Base-by-base conservation (phyloP, 257 asterid species). In the Verbascum thapsus region DNA sequence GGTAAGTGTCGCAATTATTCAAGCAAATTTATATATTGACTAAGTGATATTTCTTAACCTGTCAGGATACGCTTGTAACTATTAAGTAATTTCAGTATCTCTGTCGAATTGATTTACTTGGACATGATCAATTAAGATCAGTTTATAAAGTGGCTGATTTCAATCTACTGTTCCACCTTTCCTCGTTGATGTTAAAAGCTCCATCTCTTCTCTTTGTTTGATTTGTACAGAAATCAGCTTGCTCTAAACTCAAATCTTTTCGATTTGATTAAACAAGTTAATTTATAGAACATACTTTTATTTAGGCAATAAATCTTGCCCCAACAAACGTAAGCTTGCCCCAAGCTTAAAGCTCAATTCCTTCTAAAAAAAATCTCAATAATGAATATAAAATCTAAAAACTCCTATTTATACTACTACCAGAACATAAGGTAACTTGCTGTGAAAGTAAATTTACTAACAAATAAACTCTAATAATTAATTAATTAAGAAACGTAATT, bases 211-310 rank as follows among this genome's bases (percentile, higher is more conserved):
- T n/a, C 20, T 49, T 41, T 7, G 15, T 15, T 57, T 43, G 34
- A 39, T 30, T 55, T 30, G 39, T 40, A 34, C 42, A 61, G 41
- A 40, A 30, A 54, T 45, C 43, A 13, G 59, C 10, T 35, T 18
- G 22, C 58, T 38, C 48, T 13, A 40, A 48, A 40, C 37, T 39
- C 35, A 43, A 13, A 40, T 53, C 18, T 23, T 40, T 20, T 56
- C 34, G 13, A 49, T 4, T 55, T 39, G 37, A 54, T 23, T 34
- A 10, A 40, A 17, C 30, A n/a, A n/a, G n/a, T n/a, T n/a, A n/a
- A n/a, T n/a, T n/a, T n/a, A n/a, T n/a, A n/a, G n/a, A n/a, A n/a
- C n/a, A n/a, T n/a, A n/a, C n/a, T n/a, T n/a, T n/a, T n/a, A n/a
- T n/a, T n/a, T n/a, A n/a, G n/a, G n/a, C n/a, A n/a, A n/a, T n/a